Evolutionary conservation across 345 rosid genomes (phyloP).

Genomic region (Capsella bursapastoris): DNA sequence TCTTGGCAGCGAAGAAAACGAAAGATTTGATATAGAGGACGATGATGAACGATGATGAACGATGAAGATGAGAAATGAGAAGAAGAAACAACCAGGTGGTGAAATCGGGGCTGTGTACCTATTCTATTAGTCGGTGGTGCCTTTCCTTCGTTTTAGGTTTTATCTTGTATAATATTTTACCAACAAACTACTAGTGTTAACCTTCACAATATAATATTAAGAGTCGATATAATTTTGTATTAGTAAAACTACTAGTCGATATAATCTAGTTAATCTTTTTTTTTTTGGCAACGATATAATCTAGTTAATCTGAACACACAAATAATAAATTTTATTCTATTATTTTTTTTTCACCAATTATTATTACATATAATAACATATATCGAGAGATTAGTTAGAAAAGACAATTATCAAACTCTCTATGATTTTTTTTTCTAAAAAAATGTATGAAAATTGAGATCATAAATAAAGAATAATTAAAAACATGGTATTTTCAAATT

Average conservation of each 20-base stretch:
- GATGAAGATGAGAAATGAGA: constrained; percentile 11
- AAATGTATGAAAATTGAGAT: no score
- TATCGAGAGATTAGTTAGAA: background rate
- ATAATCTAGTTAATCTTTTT: no score
- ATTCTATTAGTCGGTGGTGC: constrained; percentile 40
- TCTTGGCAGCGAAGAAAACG: constrained; percentile 27
- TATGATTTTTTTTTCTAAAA: no score
- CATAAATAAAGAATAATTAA: background rate
- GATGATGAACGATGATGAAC: constrained; percentile 16
- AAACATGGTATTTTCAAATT: background rate
- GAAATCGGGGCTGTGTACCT: constrained; percentile 26
- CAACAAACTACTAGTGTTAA: no score
- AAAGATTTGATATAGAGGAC: constrained; percentile 6
- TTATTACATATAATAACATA: background rate
- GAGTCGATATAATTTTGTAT: no score
- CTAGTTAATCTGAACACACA: background rate
- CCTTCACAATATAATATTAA: no score
- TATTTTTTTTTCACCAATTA: background rate
- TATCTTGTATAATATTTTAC: background rate
- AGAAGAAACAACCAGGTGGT: constrained; percentile 18
- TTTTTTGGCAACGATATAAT: no score
- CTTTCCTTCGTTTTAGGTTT: constrained; percentile 38
- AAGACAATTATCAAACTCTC: background rate
- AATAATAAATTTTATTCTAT: background rate
- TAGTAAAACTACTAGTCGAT: no score